Evolutionary conservation across 73 alveolate genomes (phyloP).

Genomic region (Paramecium primaurelia): DNA sequence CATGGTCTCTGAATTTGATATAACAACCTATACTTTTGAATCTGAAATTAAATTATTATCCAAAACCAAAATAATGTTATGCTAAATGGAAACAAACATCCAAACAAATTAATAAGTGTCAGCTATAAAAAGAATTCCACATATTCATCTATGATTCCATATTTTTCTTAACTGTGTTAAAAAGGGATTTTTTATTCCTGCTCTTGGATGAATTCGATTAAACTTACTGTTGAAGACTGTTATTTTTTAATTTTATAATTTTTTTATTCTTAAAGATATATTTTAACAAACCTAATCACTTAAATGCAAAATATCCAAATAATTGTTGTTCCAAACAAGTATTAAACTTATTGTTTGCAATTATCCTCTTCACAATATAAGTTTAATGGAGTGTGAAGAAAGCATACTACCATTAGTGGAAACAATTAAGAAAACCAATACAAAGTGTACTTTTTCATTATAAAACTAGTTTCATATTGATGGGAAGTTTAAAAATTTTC

Average conservation of each 20-base stretch:
- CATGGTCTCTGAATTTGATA: background rate
- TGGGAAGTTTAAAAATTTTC: background rate
- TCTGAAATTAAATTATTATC: background rate
- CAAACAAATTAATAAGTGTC: background rate
- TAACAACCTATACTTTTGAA: background rate
- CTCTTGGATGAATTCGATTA: background rate
- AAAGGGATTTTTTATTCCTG: background rate
- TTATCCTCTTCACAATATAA: background rate
- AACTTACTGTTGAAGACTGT: background rate
- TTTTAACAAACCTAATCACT: background rate
- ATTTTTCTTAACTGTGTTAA: background rate
- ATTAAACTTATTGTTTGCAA: background rate
- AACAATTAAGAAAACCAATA: background rate
- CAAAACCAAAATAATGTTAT: background rate
- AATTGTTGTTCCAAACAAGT: background rate
- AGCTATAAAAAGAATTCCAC: background rate
- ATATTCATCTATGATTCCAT: background rate
- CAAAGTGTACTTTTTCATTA: background rate
- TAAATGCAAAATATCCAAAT: background rate
- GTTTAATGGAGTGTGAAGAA: background rate
- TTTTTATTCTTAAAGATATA: background rate
- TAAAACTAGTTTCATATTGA: conserved; percentile 16
- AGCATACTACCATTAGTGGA: background rate
- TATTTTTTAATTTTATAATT: background rate
- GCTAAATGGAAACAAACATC: background rate